Evolutionary conservation across 352 stramenopile species (phyloP).

Genomic region (Globisporangium mamillatum): DNA sequence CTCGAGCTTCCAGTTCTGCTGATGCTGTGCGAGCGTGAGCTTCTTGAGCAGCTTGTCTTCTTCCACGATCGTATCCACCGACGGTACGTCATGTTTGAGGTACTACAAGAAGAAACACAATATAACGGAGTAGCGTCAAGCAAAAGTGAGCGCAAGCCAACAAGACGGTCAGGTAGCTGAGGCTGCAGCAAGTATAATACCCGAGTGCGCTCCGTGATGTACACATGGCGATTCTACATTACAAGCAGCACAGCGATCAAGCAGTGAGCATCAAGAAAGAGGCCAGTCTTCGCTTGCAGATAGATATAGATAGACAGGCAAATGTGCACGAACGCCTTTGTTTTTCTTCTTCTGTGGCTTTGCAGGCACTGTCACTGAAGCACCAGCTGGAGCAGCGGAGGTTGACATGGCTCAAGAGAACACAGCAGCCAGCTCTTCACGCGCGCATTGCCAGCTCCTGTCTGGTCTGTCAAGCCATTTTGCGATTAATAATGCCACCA

Average conservation of each 20-base stretch:
- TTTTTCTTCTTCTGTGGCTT: constrained; percentile 8
- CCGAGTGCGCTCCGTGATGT: constrained; percentile 70
- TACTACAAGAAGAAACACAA: constrained; percentile 30
- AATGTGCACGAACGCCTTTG: constrained; percentile 7
- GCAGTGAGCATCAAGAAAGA: background rate
- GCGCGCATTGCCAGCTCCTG: background rate
- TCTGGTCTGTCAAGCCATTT: background rate
- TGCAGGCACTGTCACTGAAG: background rate
- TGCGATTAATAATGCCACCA: background rate
- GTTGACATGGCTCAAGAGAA: background rate
- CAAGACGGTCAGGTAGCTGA: background rate
- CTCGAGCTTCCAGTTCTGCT: constrained; percentile 61
- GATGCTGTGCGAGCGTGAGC: constrained; percentile 36
- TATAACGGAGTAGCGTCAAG: background rate
- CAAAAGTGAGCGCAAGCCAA: background rate
- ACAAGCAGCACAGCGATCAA: background rate
- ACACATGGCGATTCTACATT: constrained; percentile 58
- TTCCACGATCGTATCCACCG: constrained; percentile 69
- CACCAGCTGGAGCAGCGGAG: background rate
- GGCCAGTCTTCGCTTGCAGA: background rate
- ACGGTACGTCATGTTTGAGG: constrained; percentile 59
- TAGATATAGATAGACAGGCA: background rate
- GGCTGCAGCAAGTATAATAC: constrained; percentile 25
- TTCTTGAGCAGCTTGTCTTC: constrained; percentile 68
- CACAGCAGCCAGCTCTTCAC: background rate